Percentiles rank a stretch among this genome's conserved stretches.
phyloP scores from a whole-genome alignment of 257 asterid genomes.

The Henckelia pumila region DNA sequence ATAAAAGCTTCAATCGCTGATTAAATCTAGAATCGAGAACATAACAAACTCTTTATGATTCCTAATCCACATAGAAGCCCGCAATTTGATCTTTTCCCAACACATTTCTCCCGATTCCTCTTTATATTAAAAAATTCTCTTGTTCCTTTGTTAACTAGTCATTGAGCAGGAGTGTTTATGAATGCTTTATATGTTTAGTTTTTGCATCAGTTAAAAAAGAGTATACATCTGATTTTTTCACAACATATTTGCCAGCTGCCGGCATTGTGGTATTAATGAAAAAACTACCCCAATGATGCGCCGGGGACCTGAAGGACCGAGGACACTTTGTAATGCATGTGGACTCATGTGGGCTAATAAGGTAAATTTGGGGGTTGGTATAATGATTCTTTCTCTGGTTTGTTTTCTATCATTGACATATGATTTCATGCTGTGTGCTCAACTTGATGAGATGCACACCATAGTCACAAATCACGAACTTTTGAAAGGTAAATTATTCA shows the following conservation, averaged over 20 bases:
- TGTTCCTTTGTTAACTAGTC: background rate
- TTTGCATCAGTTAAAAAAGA: slow-evolving; percentile 12
- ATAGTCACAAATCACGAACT: background rate
- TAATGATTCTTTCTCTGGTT: background rate
- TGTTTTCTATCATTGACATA: background rate
- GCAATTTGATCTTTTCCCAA: too few relatives aligned
- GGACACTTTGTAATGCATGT: slow-evolving; percentile 87
- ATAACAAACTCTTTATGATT: too few relatives aligned
- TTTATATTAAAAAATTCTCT: too few relatives aligned
- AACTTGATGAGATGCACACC: background rate
- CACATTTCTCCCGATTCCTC: too few relatives aligned
- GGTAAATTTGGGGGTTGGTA: slow-evolving; percentile 38
- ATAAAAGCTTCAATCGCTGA: too few relatives aligned
- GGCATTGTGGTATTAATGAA: slow-evolving; percentile 70
- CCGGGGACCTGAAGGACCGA: slow-evolving; percentile 82
- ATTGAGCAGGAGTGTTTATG: slow-evolving; percentile 3
- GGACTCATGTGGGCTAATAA: slow-evolving; percentile 91
- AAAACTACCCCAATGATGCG: slow-evolving; percentile 86
- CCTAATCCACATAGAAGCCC: too few relatives aligned
- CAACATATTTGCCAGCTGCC: slow-evolving; percentile 44
- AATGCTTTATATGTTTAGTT: background rate
- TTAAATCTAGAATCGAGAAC: too few relatives aligned
- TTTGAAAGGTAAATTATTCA: background rate
- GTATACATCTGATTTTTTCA: slow-evolving; percentile 9
- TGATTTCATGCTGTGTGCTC: background rate